Evolutionary conservation across 371 early-diverging fungal genomes (phyloP).

Genomic region (Mucor saturninus): DNA sequence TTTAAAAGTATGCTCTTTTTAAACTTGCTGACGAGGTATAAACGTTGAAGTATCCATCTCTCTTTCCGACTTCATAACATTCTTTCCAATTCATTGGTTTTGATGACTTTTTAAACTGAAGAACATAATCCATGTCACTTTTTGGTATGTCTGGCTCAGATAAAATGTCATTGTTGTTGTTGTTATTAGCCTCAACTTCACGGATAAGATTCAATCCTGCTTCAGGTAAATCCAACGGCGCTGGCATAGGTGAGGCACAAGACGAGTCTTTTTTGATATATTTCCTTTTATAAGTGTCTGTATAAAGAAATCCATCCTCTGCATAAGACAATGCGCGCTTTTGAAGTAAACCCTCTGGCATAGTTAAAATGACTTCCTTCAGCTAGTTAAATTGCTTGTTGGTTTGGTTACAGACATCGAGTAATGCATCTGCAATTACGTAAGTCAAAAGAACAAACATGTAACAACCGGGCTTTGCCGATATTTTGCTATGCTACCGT

Average conservation of each 20-base stretch:
- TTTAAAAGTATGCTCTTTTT: conserved; percentile 17
- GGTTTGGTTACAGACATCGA: conserved; percentile 4
- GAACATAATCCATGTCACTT: conserved; percentile 13
- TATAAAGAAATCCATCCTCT: conserved; percentile 12
- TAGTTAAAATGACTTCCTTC: too few relatives aligned
- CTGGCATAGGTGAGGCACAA: conserved; percentile 17
- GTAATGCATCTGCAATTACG: too few relatives aligned
- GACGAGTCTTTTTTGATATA: conserved; percentile 10
- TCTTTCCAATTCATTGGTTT: conserved; percentile 14
- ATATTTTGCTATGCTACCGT: too few relatives aligned
- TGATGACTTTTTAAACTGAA: conserved; percentile 9
- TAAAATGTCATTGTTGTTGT: conserved; percentile 18
- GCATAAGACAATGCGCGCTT: conserved; percentile 2
- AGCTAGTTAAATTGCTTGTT: too few relatives aligned
- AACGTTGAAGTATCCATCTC: conserved; percentile 8
- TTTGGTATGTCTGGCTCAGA: conserved; percentile 1
- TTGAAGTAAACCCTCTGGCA: too few relatives aligned
- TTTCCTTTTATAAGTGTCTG: conserved; percentile 9
- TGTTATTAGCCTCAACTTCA: conserved; percentile 6
- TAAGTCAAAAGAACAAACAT: too few relatives aligned
- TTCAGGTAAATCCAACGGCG: conserved; percentile 15
- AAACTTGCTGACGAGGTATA: conserved; percentile 15
- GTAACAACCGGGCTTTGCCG: too few relatives aligned
- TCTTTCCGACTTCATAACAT: conserved; percentile 8
- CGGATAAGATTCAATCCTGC: conserved; percentile 11